phyloP scores from a whole-genome alignment of 192 early-diverging fungal species.

The Mortierella claussenii region DNA sequence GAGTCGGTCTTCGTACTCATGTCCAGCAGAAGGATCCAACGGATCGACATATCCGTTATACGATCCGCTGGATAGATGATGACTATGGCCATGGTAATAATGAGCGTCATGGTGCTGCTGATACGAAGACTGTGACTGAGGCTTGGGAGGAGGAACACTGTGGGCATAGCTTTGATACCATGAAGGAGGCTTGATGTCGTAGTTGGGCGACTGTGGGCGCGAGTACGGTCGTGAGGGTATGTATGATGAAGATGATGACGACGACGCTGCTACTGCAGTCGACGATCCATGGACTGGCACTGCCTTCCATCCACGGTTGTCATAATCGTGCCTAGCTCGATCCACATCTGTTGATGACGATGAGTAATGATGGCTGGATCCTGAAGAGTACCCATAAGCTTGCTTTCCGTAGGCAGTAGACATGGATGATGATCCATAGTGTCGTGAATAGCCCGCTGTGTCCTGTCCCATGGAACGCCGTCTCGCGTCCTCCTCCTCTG shows the following conservation, averaged over 20 bases:
- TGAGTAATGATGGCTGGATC: constrained; percentile 15
- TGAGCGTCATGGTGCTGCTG: constrained; percentile 17
- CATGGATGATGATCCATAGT: constrained; percentile 17
- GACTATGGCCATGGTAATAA: constrained; percentile 9
- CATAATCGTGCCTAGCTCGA: constrained; percentile 25
- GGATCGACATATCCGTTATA: constrained; percentile 1
- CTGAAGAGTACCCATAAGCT: constrained; percentile 18
- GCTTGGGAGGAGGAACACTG: constrained; percentile 25
- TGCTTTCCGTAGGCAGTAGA: constrained; percentile 20
- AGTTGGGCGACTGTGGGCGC: constrained; percentile 32
- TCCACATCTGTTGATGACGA: constrained; percentile 5
- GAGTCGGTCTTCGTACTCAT: constrained; percentile 5
- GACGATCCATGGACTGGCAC: constrained; percentile 4
- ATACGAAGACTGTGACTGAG: constrained; percentile 19
- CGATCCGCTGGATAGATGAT: background rate
- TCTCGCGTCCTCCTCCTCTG: constrained; percentile 16
- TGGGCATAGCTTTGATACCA: constrained; percentile 54
- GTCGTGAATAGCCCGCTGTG: constrained; percentile 10
- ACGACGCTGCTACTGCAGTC: too few species aligned
- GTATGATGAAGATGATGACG: constrained; percentile 10
- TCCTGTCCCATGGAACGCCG: constrained; percentile 14
- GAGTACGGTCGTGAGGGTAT: constrained; percentile 18
- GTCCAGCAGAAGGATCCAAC: background rate
- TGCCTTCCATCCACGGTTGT: constrained; percentile 24
- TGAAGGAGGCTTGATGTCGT: constrained; percentile 40